phyloP scores from a whole-genome alignment of 2,329 filamentous ascomycete species.

The Fusarium sp. region DNA sequence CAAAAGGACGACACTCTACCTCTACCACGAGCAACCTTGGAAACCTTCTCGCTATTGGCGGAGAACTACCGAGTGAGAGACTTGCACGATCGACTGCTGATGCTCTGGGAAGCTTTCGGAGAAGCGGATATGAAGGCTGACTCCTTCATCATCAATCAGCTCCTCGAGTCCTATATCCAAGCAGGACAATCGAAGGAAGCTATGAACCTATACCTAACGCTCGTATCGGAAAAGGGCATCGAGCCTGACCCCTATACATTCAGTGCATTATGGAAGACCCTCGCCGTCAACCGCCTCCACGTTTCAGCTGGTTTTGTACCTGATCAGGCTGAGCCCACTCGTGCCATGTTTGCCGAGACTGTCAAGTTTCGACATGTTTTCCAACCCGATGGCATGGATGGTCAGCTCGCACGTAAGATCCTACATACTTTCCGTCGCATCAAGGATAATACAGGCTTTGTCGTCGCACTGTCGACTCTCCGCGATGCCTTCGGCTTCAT shows the following conservation, averaged over 20 bases:
- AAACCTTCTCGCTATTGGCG: conserved; percentile 81
- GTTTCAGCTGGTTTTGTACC: conserved; percentile 40
- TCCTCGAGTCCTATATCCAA: conserved; percentile 73
- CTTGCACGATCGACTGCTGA: conserved; percentile 64
- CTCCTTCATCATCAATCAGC: conserved; percentile 81
- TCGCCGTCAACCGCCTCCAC: conserved; percentile 60
- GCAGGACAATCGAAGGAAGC: conserved; percentile 65
- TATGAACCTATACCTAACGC: conserved; percentile 62
- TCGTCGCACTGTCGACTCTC: conserved; percentile 57
- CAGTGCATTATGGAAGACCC: conserved; percentile 70
- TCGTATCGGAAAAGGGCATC: conserved; percentile 60
- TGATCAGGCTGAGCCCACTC: conserved; percentile 47
- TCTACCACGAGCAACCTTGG: conserved; percentile 71
- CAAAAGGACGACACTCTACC: conserved; percentile 16
- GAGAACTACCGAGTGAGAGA: conserved; percentile 74
- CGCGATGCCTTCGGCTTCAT: conserved; percentile 55
- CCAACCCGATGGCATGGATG: conserved; percentile 53
- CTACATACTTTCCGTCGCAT: conserved; percentile 61
- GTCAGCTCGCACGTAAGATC: conserved; percentile 59
- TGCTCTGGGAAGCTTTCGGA: conserved; percentile 69
- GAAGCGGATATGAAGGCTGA: conserved; percentile 73
- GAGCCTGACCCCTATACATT: conserved; percentile 75
- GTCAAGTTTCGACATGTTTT: conserved; percentile 60
- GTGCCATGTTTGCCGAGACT: conserved; percentile 58
- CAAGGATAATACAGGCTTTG: conserved; percentile 54